Conservation (phyloP, 1,284 basidiomycete genomes). For the Puccinia triticina region DNA sequence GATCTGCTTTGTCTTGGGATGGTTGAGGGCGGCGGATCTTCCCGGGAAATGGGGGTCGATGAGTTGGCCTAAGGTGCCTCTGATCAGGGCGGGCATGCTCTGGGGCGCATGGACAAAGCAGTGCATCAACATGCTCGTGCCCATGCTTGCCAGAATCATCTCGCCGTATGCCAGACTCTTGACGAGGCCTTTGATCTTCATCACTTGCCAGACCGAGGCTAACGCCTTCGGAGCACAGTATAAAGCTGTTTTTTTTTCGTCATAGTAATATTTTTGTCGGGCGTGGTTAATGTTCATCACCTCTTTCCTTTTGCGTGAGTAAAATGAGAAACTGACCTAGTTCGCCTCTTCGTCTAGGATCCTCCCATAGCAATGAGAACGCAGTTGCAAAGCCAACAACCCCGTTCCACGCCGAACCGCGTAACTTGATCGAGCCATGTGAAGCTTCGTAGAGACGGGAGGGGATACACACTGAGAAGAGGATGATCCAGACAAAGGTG, state of each 20-base stretch:
- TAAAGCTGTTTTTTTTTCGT: neutral
- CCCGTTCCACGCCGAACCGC: conserved; percentile 6
- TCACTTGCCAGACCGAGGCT: conserved; percentile 30
- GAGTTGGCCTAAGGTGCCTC: conserved; percentile 43
- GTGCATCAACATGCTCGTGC: conserved; percentile 51
- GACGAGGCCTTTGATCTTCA: conserved; percentile 14
- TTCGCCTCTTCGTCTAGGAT: conserved; percentile 48
- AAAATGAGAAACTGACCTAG: conserved; percentile 36
- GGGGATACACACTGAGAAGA: conserved; percentile 50
- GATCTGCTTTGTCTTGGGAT: neutral
- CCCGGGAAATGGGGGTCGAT: conserved; percentile 51
- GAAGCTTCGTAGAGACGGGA: conserved; percentile 34
- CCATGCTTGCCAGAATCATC: conserved; percentile 25
- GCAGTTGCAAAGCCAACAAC: conserved; percentile 43
- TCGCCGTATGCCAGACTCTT: conserved; percentile 35
- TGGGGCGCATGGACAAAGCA: conserved; percentile 48
- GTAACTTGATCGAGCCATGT: conserved; percentile 4
- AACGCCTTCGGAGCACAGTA: conserved; percentile 51
- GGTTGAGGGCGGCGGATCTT: neutral
- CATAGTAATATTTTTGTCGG: neutral
- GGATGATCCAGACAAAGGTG: conserved; percentile 43
- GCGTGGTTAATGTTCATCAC: neutral
- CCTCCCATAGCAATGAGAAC: conserved; percentile 48
- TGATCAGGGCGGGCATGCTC: conserved; percentile 42
- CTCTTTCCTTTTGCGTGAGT: no score